Percentiles rank a stretch among this genome's conserved stretches.
These are phyloP conservation scores for Hortiboletus campestris DNA, from an alignment of 768 basidiomycete species.

Conservation along the genomic window DNA sequence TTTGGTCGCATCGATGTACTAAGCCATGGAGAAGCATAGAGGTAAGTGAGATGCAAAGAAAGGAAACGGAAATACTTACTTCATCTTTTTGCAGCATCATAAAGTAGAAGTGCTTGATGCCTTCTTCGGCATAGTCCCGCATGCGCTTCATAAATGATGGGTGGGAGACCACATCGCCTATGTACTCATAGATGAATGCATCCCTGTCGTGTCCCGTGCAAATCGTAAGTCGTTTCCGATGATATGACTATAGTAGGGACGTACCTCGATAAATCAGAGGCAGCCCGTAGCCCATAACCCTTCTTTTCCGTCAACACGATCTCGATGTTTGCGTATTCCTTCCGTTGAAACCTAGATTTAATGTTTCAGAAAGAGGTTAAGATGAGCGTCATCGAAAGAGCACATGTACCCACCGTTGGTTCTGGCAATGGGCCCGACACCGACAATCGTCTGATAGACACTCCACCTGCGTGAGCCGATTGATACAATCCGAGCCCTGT, in stretches of 20 bases:
- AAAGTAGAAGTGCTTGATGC: constrained; percentile 96
- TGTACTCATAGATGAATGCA: constrained; percentile 93
- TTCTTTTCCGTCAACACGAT: constrained; percentile 95
- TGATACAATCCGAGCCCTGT: constrained; percentile 90
- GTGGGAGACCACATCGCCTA: constrained; percentile 93
- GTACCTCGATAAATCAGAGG: constrained; percentile 60
- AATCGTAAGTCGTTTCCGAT: constrained; percentile 2
- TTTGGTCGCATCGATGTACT: constrained; percentile 99
- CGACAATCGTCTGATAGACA: constrained; percentile 90
- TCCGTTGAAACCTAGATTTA: constrained; percentile 73
- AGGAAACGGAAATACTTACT: constrained; percentile 45
- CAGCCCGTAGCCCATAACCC: constrained; percentile 89
- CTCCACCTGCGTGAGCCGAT: constrained; percentile 94
- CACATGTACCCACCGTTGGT: constrained; percentile 72
- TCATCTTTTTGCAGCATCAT: constrained; percentile 99
- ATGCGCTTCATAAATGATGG: constrained; percentile 88
- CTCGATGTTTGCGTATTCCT: constrained; percentile 80
- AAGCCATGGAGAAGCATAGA: not conserved
- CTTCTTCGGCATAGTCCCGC: constrained; percentile 89
- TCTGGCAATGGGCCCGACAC: constrained; percentile 78
- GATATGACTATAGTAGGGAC: constrained; percentile 23
- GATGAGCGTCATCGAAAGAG: not conserved
- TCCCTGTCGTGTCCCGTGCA: constrained; percentile 52
- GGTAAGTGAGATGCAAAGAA: not conserved
- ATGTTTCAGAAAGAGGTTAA: constrained; percentile 1